Base-by-base conservation (phyloP, 164 flowering plant genomes). In the Protea cynaroides region DNA sequence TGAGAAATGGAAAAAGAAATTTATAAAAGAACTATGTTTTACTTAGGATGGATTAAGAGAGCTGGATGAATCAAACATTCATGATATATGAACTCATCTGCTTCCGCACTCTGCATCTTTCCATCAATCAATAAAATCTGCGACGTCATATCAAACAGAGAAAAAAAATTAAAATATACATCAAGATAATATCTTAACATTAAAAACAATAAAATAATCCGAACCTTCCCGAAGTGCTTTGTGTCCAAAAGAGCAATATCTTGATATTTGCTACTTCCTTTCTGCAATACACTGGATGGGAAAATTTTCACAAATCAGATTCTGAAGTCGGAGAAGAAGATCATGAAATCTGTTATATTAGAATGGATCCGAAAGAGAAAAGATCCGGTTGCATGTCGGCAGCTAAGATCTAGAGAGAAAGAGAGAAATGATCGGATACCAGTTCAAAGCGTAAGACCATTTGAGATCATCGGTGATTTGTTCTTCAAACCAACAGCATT, bases 61-160 rank as follows among this genome's bases (percentile, higher is more conserved):
- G 97, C 49, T 12, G 97, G 97, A 59, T 90, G 97, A 63, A 90
- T 83, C 69, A 90, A 77, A 68, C 86, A 88, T 71, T 90, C 97
- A 71, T 90, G 97, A 63, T 90, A 90, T 34, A 90, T 81, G 67
- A 86, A 90, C 59, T 90, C 97, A 68, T 90, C 97, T 7, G 50
- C 62, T 66, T 90, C 94, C 25, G 97, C 90, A 73, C 97, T 90
- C 65, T 90, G 97, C 94, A 90, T 86, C 78, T 90, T 90, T 50
- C 97, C 97, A 81, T 90, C 97, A 70, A 90, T 82, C 74, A 90
- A 81, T 79, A 90, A 70, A 11, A 72, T 90, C 96, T 90, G 29
- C 53, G 68, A 8, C 37, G 11, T 24, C 21, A n/a, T n/a, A 19
- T 65, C 29, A 46, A 22, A 7, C 19, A 19, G 3, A 15, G 29